A percentile compares a stretch with the other conserved stretches of the same genome.
Evolutionary conservation across 768 basidiomycete species (phyloP).

Genomic region (Psilocybe tampanensis): DNA sequence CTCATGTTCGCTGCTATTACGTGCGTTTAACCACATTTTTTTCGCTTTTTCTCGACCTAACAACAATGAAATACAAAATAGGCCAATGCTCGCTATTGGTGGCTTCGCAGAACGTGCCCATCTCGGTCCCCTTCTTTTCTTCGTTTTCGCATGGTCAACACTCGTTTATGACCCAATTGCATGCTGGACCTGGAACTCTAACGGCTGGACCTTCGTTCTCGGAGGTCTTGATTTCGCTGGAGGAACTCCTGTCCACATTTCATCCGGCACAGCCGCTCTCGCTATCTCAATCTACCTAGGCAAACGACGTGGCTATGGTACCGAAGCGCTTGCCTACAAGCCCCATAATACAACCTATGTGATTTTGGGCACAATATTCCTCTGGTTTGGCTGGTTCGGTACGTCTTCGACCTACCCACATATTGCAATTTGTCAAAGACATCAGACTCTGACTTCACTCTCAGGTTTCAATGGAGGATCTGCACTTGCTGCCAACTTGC

Average conservation of each 20-base stretch:
- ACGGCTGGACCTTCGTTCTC: slow-evolving; percentile 72
- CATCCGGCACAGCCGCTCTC: slow-evolving; percentile 89
- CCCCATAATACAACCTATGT: slow-evolving; percentile 95
- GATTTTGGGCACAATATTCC: slow-evolving; percentile 86
- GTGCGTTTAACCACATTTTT: slow-evolving; percentile 35
- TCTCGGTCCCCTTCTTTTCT: slow-evolving; percentile 85
- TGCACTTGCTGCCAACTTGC: slow-evolving; percentile 87
- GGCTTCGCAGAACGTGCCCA: slow-evolving; percentile 92
- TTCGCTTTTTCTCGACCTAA: no score
- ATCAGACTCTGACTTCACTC: neutral
- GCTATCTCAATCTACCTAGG: slow-evolving; percentile 94
- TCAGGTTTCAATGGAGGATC: slow-evolving; percentile 87
- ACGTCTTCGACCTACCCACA: neutral
- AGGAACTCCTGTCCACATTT: slow-evolving; percentile 98
- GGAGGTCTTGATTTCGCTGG: slow-evolving; percentile 94
- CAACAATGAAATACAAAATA: slow-evolving; percentile 24
- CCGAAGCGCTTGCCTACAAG: slow-evolving; percentile 89
- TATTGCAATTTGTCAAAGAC: neutral
- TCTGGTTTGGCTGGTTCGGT: slow-evolving; percentile 96
- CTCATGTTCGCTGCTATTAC: slow-evolving; percentile 92
- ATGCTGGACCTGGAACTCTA: slow-evolving; percentile 93
- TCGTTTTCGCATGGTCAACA: slow-evolving; percentile 90
- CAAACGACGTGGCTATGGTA: slow-evolving; percentile 89
- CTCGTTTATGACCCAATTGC: slow-evolving; percentile 94
- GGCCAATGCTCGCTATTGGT: slow-evolving; percentile 88